A percentile compares a stretch with the other conserved stretches of the same genome.
These are phyloP conservation scores for Termitomyces eurrhizus DNA, from an alignment of 768 basidiomycete species.

Conservation along the genomic window DNA sequence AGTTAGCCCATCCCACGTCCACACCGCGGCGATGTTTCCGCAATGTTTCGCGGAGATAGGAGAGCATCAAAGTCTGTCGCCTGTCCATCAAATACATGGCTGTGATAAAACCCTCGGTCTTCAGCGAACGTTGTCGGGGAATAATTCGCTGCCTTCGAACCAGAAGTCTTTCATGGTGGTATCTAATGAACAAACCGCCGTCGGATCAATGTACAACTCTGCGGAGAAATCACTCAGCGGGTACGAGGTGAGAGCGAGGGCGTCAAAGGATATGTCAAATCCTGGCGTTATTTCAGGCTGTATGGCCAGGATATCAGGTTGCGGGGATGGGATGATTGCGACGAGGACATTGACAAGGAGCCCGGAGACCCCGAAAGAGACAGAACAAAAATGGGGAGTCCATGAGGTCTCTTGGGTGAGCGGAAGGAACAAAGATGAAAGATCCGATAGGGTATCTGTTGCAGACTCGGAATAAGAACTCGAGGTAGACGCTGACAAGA, in stretches of 20 bases:
- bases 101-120: constrained; percentile 17
- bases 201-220: constrained; percentile 32
- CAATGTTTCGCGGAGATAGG: constrained; percentile 5
- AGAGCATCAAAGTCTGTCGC: constrained; percentile 15
- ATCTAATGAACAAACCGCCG: constrained; percentile 25
- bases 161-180: constrained; percentile 28
- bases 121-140: constrained; percentile 21
- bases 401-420: constrained; percentile 9
- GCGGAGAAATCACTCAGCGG: constrained; percentile 32
- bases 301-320: constrained; percentile 33
- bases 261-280: constrained; percentile 29
- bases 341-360: constrained; percentile 30
- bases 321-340: constrained; percentile 37
- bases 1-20: too few species aligned
- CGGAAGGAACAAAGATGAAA: constrained; percentile 7
- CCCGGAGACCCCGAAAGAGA: constrained; percentile 25
- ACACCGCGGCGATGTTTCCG: constrained; percentile 12
- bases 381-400: constrained; percentile 13
- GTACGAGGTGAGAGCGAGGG: constrained; percentile 27
- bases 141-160: constrained; percentile 33
- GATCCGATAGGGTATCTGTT: constrained; percentile 12
- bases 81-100: constrained; percentile 15
- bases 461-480: constrained; percentile 11
- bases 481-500: constrained; percentile 1
- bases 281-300: constrained; percentile 23